A percentile compares a stretch with the other conserved stretches of the same genome.
Conservation (phyloP, 179 eudicot genomes). For the Corrigiola litoralis region DNA sequence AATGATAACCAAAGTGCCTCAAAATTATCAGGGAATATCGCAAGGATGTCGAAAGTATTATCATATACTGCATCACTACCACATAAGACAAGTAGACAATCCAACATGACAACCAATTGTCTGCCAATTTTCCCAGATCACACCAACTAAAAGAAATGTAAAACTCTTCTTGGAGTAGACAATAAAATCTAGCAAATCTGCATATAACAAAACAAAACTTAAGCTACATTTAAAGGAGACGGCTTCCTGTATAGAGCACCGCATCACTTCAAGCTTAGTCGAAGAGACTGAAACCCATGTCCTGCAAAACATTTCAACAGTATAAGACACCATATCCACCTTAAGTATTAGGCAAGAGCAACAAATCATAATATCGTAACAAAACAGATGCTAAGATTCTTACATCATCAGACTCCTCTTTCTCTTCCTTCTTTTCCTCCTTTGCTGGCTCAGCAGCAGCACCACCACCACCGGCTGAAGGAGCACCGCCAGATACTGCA, state of each 20-base stretch:
- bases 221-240: background rate
- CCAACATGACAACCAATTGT: slow-evolving; percentile 25
- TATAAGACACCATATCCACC: background rate
- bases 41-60: background rate
- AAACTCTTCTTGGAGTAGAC: background rate
- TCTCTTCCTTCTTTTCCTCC: slow-evolving; percentile 55
- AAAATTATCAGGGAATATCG: background rate
- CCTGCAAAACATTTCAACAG: slow-evolving; percentile 33
- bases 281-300: slow-evolving; percentile 58
- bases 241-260: background rate
- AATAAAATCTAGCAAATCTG: background rate
- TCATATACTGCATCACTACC: slow-evolving; percentile 12
- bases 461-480: slow-evolving; percentile 26
- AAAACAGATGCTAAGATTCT: slow-evolving; percentile 1
- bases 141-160: background rate
- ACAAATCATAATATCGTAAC: background rate
- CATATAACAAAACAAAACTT: slow-evolving; percentile 12
- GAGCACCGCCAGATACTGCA: slow-evolving; percentile 32
- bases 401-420: slow-evolving; percentile 58
- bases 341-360: no score
- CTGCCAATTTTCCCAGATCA: slow-evolving; percentile 10
- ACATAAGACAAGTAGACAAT: slow-evolving; percentile 16
- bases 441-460: slow-evolving; percentile 44
- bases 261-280: slow-evolving; percentile 20
- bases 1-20: background rate